phyloP scores from a whole-genome alignment of 2,329 filamentous ascomycete genomes.

The Penicillium decumbens region DNA sequence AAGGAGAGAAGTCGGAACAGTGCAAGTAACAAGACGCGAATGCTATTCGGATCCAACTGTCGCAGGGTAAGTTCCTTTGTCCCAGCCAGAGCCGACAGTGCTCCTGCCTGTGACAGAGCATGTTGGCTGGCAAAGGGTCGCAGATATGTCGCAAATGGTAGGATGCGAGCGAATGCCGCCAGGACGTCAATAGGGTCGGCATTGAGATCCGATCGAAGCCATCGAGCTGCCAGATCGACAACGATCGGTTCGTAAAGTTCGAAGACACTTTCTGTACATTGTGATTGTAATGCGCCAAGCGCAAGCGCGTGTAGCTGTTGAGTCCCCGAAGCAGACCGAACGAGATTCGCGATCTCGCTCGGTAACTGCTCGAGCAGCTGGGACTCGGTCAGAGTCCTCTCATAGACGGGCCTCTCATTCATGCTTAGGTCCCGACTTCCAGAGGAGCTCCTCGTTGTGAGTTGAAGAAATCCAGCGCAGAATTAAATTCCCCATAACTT shows the following conservation, averaged over 20 bases:
- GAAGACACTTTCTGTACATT: constrained; percentile 69
- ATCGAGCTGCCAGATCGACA: constrained; percentile 76
- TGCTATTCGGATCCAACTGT: constrained; percentile 35
- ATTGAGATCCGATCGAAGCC: constrained; percentile 50
- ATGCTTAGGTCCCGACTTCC: constrained; percentile 33
- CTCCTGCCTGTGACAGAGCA: constrained; percentile 32
- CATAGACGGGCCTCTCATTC: constrained; percentile 36
- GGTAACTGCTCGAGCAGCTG: constrained; percentile 58
- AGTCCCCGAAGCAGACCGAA: constrained; percentile 59
- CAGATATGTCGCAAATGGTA: constrained; percentile 78
- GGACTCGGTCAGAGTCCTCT: constrained; percentile 53
- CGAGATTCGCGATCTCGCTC: constrained; percentile 62
- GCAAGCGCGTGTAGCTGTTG: constrained; percentile 69
- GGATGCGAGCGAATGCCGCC: constrained; percentile 69
- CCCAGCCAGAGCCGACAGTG: constrained; percentile 31
- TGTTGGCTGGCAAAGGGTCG: constrained; percentile 63
- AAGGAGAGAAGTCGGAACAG: constrained; percentile 75
- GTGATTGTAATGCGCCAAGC: constrained; percentile 62
- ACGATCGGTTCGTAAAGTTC: constrained; percentile 69
- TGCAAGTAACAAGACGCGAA: constrained; percentile 57
- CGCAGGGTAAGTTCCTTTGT: constrained; percentile 28
- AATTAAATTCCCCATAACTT: constrained; percentile 21
- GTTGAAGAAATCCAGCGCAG: constrained; percentile 23
- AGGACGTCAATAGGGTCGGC: constrained; percentile 47
- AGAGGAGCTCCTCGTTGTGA: constrained; percentile 30